Evolutionary conservation across 768 basidiomycete species (phyloP).

Genomic region (Nidula microcarpa): DNA sequence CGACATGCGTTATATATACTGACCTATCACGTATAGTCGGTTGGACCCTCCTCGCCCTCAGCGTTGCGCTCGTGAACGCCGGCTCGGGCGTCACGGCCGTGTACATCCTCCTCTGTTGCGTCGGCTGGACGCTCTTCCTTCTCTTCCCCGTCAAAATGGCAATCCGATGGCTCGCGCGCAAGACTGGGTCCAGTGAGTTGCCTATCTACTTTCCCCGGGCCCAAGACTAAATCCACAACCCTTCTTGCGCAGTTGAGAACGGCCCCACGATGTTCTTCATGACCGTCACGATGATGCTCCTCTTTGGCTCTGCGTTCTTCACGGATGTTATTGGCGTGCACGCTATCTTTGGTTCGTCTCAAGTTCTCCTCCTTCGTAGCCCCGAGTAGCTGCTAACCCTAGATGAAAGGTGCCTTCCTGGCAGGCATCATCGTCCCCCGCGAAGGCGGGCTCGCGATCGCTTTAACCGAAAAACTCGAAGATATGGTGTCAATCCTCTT

Average conservation of each 20-base stretch:
- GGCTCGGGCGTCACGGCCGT: conserved; percentile 79
- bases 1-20: background rate
- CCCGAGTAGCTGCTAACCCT: background rate
- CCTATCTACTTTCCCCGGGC: background rate
- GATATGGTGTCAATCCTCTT: conserved; percentile 92
- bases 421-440: conserved; percentile 81
- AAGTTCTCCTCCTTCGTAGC: background rate
- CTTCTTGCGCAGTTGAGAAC: conserved; percentile 44
- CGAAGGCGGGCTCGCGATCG: conserved; percentile 81
- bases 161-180: conserved; percentile 69
- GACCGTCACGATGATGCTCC: conserved; percentile 74
- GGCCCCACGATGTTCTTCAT: conserved; percentile 89
- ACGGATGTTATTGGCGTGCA: conserved; percentile 92
- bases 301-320: conserved; percentile 89
- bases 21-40: conserved; percentile 41
- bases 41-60: conserved; percentile 87
- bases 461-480: conserved; percentile 94
- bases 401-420: conserved; percentile 66
- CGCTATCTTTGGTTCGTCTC: conserved; percentile 73
- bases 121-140: conserved; percentile 80
- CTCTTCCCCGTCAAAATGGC: conserved; percentile 60
- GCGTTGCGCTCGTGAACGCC: conserved; percentile 90
- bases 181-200: conserved; percentile 66
- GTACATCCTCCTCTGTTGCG: conserved; percentile 75
- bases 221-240: background rate